A percentile compares a stretch with the other conserved stretches of the same genome.
phyloP scores from a whole-genome alignment of 164 flowering plant species.

The Sextonia rubra region DNA sequence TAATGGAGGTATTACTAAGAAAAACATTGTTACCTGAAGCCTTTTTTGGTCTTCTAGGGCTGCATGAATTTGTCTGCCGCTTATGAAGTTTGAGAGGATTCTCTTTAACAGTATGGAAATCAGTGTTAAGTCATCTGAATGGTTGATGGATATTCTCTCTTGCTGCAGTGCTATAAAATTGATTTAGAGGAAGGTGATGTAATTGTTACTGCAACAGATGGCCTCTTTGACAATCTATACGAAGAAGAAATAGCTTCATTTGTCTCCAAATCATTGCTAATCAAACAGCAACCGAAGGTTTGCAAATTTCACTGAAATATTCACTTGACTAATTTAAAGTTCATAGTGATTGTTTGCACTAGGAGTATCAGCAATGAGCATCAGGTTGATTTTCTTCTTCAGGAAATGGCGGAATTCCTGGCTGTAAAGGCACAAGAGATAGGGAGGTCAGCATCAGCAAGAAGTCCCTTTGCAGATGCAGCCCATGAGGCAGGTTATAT shows the following conservation, averaged over 20 bases:
- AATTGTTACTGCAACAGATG: slow-evolving; percentile 73
- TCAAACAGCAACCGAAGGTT: slow-evolving; percentile 47
- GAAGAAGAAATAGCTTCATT: slow-evolving; percentile 59
- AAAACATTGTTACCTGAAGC: neutral
- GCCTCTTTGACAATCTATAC: slow-evolving; percentile 80
- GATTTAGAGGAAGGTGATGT: slow-evolving; percentile 71
- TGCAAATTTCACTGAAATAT: neutral
- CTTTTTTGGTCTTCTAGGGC: neutral
- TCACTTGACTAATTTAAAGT: neutral
- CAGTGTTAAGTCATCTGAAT: neutral
- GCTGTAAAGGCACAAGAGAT: slow-evolving; percentile 61
- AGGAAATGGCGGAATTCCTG: slow-evolving; percentile 67
- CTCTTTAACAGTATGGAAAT: too few relatives aligned
- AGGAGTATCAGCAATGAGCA: neutral
- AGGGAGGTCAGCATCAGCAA: slow-evolving; percentile 39
- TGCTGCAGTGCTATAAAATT: slow-evolving; percentile 49
- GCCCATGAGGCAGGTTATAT: slow-evolving; percentile 78
- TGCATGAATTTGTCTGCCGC: neutral
- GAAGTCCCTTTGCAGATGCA: slow-evolving; percentile 82
- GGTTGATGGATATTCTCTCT: neutral
- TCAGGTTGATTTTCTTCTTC: neutral
- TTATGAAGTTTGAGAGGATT: neutral
- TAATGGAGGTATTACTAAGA: slow-evolving; percentile 43
- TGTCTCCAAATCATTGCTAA: slow-evolving; percentile 44
- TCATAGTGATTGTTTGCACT: neutral